These are phyloP conservation scores for Aspergillus nanangensis DNA, from an alignment of 495 filamentous ascomycete genomes.

Conservation along the genomic window DNA sequence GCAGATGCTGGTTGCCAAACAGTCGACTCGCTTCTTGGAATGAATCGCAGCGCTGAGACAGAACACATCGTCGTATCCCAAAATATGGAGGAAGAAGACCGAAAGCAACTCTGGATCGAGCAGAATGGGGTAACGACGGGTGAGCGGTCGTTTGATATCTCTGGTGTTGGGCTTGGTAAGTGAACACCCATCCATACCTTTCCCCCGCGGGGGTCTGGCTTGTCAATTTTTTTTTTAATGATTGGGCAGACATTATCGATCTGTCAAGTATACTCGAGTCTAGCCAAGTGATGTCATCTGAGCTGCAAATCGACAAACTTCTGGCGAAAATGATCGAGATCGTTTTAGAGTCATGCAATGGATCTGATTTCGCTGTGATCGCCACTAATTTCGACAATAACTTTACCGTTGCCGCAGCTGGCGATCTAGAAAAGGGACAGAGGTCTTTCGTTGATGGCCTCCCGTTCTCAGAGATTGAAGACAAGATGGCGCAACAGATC, in stretches of 20 bases:
- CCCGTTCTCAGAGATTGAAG: slow-evolving; percentile 57
- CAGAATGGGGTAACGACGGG: slow-evolving; percentile 46
- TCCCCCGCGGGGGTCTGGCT: too few relatives aligned
- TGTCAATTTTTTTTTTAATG: slow-evolving; percentile 22
- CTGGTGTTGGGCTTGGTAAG: slow-evolving; percentile 40
- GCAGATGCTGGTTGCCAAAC: slow-evolving; percentile 75
- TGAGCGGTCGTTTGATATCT: slow-evolving; percentile 38
- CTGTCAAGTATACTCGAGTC: slow-evolving; percentile 81
- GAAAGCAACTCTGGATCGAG: slow-evolving; percentile 71
- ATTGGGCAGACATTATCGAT: slow-evolving; percentile 69
- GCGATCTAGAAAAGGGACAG: slow-evolving; percentile 60
- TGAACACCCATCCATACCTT: too few relatives aligned
- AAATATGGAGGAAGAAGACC: slow-evolving; percentile 52
- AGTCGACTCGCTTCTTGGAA: slow-evolving; percentile 41
- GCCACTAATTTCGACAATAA: slow-evolving; percentile 66
- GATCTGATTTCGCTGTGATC: slow-evolving; percentile 75
- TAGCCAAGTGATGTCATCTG: slow-evolving; percentile 86
- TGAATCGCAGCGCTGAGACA: slow-evolving; percentile 52
- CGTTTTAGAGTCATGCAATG: slow-evolving; percentile 79
- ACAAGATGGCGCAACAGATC: slow-evolving; percentile 72
- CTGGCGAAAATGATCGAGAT: slow-evolving; percentile 88
- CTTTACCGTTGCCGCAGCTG: slow-evolving; percentile 76
- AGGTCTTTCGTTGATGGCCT: slow-evolving; percentile 54
- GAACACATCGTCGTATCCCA: slow-evolving; percentile 36
- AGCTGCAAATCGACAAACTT: slow-evolving; percentile 77